Evolutionary conservation across 169 alveolate species (phyloP), one percentile per base, ranked within the genome.

Genomic region (Sarcocystis neurona): DNA sequence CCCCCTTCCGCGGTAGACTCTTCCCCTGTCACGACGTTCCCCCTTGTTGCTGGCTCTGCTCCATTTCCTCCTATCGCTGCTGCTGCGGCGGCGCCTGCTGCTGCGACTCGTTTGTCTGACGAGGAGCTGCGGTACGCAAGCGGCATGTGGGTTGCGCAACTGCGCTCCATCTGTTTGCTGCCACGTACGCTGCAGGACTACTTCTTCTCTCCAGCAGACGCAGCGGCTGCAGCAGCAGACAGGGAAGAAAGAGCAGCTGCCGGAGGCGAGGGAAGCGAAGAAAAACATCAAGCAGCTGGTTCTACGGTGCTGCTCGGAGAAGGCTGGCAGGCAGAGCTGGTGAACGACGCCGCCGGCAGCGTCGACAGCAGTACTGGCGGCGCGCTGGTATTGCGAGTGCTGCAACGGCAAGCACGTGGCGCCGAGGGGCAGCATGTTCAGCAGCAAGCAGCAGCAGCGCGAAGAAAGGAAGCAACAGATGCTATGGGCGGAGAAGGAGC

Each of bases 71-170:
- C 41, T 15, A 39, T 39, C n/a, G 20, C 82, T n/a, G 58, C 82
- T 4, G 20, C 56, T 18, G 23, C 46, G 4, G 15, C 82, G 30
- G 82, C 34, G 30, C 41, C 82, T 4, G 2, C 82, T 2, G 47
- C 75, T 5, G 27, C 41, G 39, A 18, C 34, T 12, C 58, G 34
- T 0, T 41, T 72, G 5, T 32, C 82, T 0, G 15, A 48, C 10
- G 34, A 27, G 2, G 82, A 72, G 8, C 34, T 72, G 82, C 47
- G 53, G 20, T 39, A 72, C 0, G 32, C 41, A 48, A 4, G 56
- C 56, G 82, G 82, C 2, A 53, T 72, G 34, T 72, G 47, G 82
- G 56, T 72, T 6, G 82, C 82, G 47, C 82, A 72, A 39, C 37
- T 72, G 39, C 47, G 82, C 39, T 37, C 82, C 58, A 39, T 72